These are phyloP conservation scores for Erythrobasidium yunnanense DNA, from an alignment of 768 basidiomycete species.

Conservation along the genomic window DNA sequence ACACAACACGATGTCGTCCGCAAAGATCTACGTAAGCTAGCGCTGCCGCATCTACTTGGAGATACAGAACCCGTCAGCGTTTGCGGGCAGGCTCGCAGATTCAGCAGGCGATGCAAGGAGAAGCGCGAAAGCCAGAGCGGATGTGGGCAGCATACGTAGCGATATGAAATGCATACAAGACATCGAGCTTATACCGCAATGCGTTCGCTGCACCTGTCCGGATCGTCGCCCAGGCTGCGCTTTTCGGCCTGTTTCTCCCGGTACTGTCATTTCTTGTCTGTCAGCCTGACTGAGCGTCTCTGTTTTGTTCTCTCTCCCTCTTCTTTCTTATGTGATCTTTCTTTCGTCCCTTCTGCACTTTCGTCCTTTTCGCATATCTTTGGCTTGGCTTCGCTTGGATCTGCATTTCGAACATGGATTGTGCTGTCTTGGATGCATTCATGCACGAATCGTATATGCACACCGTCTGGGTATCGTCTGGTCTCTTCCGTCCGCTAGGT, in stretches of 20 bases:
- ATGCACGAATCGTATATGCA: no score
- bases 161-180: neutral
- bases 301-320: neutral
- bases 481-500: constrained; percentile 5
- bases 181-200: neutral
- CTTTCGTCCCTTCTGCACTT: neutral
- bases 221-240: no score
- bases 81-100: neutral
- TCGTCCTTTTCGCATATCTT: neutral
- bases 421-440: no score
- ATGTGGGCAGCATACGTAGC: neutral
- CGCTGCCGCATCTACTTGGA: neutral
- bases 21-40: constrained; percentile 27
- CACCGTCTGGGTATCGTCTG: neutral
- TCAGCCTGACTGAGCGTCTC: constrained; percentile 31
- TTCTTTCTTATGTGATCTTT: neutral
- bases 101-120: neutral
- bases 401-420: no score
- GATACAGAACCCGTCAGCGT: no score
- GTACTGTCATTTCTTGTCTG: neutral
- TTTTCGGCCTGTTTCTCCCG: no score
- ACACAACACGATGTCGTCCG: neutral
- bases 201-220: neutral
- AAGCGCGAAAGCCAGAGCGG: neutral
- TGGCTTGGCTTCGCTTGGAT: neutral